Evolutionary conservation across 305 asterid species (phyloP).

Genomic region (Fraxinus platypoda): DNA sequence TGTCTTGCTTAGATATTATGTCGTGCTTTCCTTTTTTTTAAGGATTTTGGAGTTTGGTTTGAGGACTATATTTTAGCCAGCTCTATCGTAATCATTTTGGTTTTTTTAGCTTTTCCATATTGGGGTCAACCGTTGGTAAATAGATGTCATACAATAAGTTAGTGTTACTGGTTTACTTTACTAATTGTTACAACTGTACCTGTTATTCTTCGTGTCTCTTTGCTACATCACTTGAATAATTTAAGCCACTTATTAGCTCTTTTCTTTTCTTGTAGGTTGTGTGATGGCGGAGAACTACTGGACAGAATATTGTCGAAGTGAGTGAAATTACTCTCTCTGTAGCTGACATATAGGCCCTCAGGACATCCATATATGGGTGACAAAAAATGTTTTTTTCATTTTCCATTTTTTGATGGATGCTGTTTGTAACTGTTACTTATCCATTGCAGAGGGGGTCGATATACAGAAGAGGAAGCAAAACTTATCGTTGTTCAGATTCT

Average conservation of each 20-base stretch:
- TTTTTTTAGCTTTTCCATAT: background rate
- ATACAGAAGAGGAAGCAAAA: slow-evolving; percentile 87
- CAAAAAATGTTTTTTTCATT: background rate
- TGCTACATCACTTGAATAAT: slow-evolving; percentile 6
- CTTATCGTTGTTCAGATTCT: slow-evolving; percentile 78
- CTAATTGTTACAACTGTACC: background rate
- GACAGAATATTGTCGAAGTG: slow-evolving; percentile 85
- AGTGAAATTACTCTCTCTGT: slow-evolving; percentile 21
- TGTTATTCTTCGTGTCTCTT: background rate
- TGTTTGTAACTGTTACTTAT: slow-evolving; percentile 16
- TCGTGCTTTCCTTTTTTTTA: background rate
- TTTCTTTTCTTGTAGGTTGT: slow-evolving; percentile 54
- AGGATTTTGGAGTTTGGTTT: background rate
- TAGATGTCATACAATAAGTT: background rate
- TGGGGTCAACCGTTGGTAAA: background rate
- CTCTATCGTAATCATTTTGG: background rate
- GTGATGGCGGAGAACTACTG: slow-evolving; percentile 97
- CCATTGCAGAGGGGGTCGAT: slow-evolving; percentile 84
- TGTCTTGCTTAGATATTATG: background rate
- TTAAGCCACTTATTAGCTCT: slow-evolving; percentile 5
- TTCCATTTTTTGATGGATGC: slow-evolving; percentile 30
- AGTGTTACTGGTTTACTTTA: background rate
- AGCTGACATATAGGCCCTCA: background rate
- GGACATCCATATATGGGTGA: slow-evolving; percentile 1
- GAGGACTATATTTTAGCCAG: background rate